Base-by-base conservation (phyloP, 495 filamentous ascomycete genomes). In the Hypoxylon crocopeplum region DNA sequence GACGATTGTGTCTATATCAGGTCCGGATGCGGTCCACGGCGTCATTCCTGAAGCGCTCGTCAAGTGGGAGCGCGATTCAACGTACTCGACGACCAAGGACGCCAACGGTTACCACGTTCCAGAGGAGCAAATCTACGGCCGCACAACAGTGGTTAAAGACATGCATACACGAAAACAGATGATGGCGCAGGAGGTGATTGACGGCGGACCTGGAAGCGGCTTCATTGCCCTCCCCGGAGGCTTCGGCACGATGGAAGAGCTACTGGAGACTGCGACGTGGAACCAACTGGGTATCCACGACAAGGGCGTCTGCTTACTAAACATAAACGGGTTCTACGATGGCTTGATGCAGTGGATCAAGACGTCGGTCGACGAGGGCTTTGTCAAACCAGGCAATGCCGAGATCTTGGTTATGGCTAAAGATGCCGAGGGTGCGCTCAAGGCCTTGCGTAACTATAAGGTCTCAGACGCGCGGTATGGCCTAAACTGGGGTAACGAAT, bases 191-290 rank as follows among this genome's bases (percentile, higher is more conserved):
- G 88, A 91, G 70, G 91, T 97, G 3, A 77, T 93, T 7, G 79
- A 86, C 42, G 92, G 92, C 5, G 92, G 90, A 0, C 83, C 85
- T 0, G 92, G 92, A 2, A 86, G 84, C 52, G 95, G 95, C 7
- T 98, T 98, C 79, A 84, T 98, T 17, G 91, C 93, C 19, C 75
- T 98, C 65, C 86, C 84, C 44, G 94, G 94, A 15, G 94, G 94
- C 0, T 98, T 92, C 73, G 94, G 94, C 8, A 98, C 95, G 5
- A 79, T 98, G 68, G 94, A 98, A 75, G 94, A 98, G 79, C 77
- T 98, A 48, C 93, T 97, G 77, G 94, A 98, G 82, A 88, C 96
- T 49, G 88, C 87, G 24, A 98, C 94, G 10, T 98, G 94, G 94
- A 98, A 97, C 72, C 94, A 97, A 75, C 72, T 98, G 51, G 94